Evolutionary conservation across 306 rosid species (phyloP).

Genomic region (Macrotyloma uniflorum): DNA sequence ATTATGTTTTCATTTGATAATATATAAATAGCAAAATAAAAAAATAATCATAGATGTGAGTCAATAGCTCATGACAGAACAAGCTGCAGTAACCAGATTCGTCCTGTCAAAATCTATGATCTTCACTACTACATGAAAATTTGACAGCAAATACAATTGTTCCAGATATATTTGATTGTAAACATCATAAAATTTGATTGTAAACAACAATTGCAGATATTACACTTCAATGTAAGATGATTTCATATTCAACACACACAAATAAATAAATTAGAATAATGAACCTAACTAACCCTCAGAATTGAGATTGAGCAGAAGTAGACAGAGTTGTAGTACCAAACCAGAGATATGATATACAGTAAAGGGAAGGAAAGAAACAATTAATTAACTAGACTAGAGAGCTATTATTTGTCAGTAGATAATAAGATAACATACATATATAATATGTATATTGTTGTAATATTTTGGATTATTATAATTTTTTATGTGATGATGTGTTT

Average conservation of each 20-base stretch:
- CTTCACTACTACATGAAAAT: background rate
- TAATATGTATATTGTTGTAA: background rate
- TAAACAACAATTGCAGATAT: too few species aligned
- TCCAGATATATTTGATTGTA: too few species aligned
- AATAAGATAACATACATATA: background rate
- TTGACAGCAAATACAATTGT: background rate
- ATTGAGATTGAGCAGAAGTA: constrained; percentile 2
- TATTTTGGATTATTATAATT: background rate
- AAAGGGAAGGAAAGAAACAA: background rate
- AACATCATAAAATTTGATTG: too few species aligned
- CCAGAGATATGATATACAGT: background rate
- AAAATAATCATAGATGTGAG: background rate
- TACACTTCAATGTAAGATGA: too few species aligned
- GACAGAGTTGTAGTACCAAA: background rate
- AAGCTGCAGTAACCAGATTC: background rate
- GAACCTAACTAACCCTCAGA: constrained; percentile 29
- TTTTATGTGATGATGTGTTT: background rate
- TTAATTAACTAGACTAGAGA: background rate
- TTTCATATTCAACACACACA: too few species aligned
- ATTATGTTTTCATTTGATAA: background rate
- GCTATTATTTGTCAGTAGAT: background rate
- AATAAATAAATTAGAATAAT: background rate
- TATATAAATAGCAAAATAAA: background rate
- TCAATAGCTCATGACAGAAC: background rate
- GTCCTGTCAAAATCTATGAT: constrained; percentile 10